A percentile compares a stretch with the other conserved stretches of the same genome.
These are phyloP conservation scores for Artemisia tridentata DNA, from an alignment of 129 eudicot species.

Conservation along the genomic window DNA sequence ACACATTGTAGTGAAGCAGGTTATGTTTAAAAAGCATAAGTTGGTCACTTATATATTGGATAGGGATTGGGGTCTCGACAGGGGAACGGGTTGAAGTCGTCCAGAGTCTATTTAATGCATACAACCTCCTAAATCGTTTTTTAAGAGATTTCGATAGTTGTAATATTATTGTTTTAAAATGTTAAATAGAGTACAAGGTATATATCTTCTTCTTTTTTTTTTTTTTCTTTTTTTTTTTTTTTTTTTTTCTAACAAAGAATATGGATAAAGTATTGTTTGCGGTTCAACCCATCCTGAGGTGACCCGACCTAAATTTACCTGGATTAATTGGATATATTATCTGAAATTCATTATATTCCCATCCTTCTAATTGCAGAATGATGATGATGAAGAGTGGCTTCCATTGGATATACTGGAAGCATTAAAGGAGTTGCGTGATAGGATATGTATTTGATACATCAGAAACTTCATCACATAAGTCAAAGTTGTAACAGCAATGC, in stretches of 20 bases:
- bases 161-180: no score
- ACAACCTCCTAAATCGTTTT: neutral
- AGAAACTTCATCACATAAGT: no score
- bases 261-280: neutral
- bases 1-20: no score
- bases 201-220: no score
- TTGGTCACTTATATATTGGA: no score
- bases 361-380: slow-evolving; percentile 45
- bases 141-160: no score
- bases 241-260: no score
- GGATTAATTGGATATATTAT: neutral
- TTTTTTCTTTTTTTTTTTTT: neutral
- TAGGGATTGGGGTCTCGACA: no score
- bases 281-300: neutral
- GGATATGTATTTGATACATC: slow-evolving; percentile 69
- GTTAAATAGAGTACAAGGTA: no score
- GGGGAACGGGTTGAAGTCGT: neutral
- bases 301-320: neutral
- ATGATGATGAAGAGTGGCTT: slow-evolving; percentile 92
- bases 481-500: no score
- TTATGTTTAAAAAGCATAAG: no score
- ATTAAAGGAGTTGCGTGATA: slow-evolving; percentile 69
- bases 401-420: slow-evolving; percentile 81
- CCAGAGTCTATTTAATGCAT: slow-evolving; percentile 9
- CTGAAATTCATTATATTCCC: neutral